Conservation (phyloP, 2,329 filamentous ascomycete genomes). For the Emmonsiellopsis sp. region DNA sequence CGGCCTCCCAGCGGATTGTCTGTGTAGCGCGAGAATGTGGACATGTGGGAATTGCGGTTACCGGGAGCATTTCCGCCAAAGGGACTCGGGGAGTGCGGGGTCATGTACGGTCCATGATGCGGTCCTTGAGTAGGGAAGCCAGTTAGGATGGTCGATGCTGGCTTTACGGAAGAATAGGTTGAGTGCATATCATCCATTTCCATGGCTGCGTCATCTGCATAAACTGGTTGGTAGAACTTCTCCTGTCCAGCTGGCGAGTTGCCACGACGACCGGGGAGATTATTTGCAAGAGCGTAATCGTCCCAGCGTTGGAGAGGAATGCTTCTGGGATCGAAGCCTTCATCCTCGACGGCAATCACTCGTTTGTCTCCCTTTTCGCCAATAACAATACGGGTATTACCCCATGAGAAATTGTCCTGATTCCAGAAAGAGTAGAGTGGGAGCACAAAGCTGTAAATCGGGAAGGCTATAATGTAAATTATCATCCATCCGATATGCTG, state of each 20-base stretch:
- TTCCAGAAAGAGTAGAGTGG: conserved; percentile 99
- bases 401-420: conserved; percentile 98
- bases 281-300: conserved; percentile 80
- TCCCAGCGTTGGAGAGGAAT: conserved; percentile 96
- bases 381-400: conserved; percentile 94
- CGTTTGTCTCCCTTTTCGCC: conserved; percentile 88
- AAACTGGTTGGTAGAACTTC: conserved; percentile 48
- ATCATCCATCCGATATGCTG: conserved; percentile 99
- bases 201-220: conserved; percentile 63
- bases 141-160: conserved; percentile 76
- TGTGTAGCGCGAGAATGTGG: conserved; percentile 54
- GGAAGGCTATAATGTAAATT: conserved; percentile 92
- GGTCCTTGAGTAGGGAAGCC: conserved; percentile 63
- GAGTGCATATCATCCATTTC: conserved; percentile 99
- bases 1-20: conserved; percentile 44
- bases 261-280: conserved; percentile 82
- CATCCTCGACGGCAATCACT: conserved; percentile 73
- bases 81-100: conserved; percentile 70
- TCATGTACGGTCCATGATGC: conserved; percentile 57
- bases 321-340: conserved; percentile 80
- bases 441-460: conserved; percentile 83
- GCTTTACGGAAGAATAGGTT: conserved; percentile 84
- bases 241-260: conserved; percentile 55
- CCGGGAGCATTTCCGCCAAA: conserved; percentile 47
- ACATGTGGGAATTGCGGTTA: conserved; percentile 63